Conservation (phyloP, 1,284 basidiomycete species). For the Megacollybia platyphylla region DNA sequence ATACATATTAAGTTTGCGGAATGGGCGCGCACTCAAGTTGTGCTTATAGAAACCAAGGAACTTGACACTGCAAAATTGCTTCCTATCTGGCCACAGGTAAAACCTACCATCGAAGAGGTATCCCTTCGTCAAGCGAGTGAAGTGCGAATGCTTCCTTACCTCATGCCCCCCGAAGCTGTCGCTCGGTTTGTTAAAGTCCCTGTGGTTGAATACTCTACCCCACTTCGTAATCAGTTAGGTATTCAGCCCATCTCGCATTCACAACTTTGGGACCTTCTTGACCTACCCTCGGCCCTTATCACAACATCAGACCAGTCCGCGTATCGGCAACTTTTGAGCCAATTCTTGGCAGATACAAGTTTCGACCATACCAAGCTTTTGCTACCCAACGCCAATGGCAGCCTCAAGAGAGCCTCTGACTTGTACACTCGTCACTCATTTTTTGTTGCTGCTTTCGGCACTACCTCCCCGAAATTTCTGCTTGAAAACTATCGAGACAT, state of each 20-base stretch:
- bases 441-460: not conserved
- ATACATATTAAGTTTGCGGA: not conserved
- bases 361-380: not conserved
- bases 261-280: not conserved
- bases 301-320: not conserved
- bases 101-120: not conserved
- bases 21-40: conserved; percentile 1
- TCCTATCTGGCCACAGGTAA: conserved; percentile 1
- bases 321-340: not conserved
- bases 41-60: not conserved
- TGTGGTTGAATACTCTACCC: not conserved
- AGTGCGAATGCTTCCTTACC: not conserved
- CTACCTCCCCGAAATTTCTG: not conserved
- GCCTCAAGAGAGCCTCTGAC: not conserved
- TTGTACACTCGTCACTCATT: conserved; percentile 1
- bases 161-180: not conserved
- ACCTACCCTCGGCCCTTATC: not conserved
- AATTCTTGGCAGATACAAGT: not conserved
- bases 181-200: not conserved
- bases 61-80: not conserved
- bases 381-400: not conserved
- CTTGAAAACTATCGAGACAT: not conserved
- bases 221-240: not conserved
- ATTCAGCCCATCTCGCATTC: not conserved
- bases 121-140: not conserved